Base-by-base conservation (phyloP, 2,329 filamentous ascomycete genomes). In the Xylariomycetidae sp. region DNA sequence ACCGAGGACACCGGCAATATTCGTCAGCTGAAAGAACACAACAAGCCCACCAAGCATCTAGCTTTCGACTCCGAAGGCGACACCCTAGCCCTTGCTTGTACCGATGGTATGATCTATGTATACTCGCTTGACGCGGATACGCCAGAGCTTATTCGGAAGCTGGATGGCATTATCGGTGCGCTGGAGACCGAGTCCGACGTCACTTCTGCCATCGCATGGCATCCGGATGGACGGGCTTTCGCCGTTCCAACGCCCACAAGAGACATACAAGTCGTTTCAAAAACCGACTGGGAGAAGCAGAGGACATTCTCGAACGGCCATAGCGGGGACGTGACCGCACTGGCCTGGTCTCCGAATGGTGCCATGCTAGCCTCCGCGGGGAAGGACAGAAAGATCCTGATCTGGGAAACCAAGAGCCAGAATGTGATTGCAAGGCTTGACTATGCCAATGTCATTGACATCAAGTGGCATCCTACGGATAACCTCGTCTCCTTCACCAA, bases 331-430 rank as follows among this genome's bases (percentile, higher is more conserved):
- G 82, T 98, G 38, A 95, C 87, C 0, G 84, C 89, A 3, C 63
- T 93, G 22, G 79, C 85, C 22, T 98, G 92, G 92, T 95, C 90
- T 10, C 87, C 88, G 2, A 98, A 98, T 53, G 92, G 92, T 24
- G 85, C 89, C 1, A 69, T 98, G 50, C 68, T 98, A 15, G 87
- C 80, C 8, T 78, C 77, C 13, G 78, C 81, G 12, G 77, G 67
- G 42, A 77, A 76, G 46, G 80, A 84, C 50, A 72, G 74, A 47
- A 85, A 78, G 53, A 63, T 93, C 4, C 57, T 84, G 17, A 66
- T 98, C 3, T 98, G 93, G 92, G 87, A 95, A 52, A 82, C 85
- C 2, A 88, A 83, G 58, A 86, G 85, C 1, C 90, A 95, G 59
- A 85, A 76, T 31, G 72, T 94, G 20, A 63, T 96, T 35, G 79